phyloP scores from a whole-genome alignment of 768 basidiomycete species.

The Mycena belliarum region DNA sequence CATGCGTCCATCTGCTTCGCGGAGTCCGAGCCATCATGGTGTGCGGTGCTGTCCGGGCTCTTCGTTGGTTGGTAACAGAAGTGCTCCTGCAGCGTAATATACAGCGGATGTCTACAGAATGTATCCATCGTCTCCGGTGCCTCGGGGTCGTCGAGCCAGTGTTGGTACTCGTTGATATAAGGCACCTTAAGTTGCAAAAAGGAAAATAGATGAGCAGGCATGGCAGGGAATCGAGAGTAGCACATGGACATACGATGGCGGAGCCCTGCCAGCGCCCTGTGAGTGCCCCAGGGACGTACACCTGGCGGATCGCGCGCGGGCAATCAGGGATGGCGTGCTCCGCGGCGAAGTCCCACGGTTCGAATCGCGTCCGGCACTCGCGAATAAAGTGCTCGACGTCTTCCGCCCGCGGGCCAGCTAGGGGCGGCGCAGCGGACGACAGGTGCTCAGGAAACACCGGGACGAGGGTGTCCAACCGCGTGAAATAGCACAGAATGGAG shows the following conservation, averaged over 20 bases:
- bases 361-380: slow-evolving; percentile 43
- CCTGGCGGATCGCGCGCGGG: background rate
- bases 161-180: slow-evolving; percentile 36
- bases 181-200: slow-evolving; percentile 33
- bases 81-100: slow-evolving; percentile 50
- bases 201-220: too few relatives aligned
- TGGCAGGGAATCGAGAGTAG: background rate
- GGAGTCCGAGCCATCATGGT: too few relatives aligned
- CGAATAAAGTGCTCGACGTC: slow-evolving; percentile 46
- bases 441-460: slow-evolving; percentile 44
- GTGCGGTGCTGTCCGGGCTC: slow-evolving; percentile 15
- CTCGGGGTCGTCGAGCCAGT: slow-evolving; percentile 35
- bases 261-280: slow-evolving; percentile 54
- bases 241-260: slow-evolving; percentile 41
- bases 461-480: slow-evolving; percentile 36
- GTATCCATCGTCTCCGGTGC: slow-evolving; percentile 36
- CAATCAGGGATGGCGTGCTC: background rate
- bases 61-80: slow-evolving; percentile 35
- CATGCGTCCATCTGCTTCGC: slow-evolving; percentile 41
- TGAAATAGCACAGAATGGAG: slow-evolving; percentile 51
- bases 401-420: slow-evolving; percentile 47
- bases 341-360: slow-evolving; percentile 27
- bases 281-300: slow-evolving; percentile 46
- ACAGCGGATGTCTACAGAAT: slow-evolving; percentile 47
- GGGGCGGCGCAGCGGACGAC: slow-evolving; percentile 27